A percentile compares a stretch with the other conserved stretches of the same genome.
phyloP scores from a whole-genome alignment of 805 yeast species.

The Cyberlindnera euphorbiiphila region DNA sequence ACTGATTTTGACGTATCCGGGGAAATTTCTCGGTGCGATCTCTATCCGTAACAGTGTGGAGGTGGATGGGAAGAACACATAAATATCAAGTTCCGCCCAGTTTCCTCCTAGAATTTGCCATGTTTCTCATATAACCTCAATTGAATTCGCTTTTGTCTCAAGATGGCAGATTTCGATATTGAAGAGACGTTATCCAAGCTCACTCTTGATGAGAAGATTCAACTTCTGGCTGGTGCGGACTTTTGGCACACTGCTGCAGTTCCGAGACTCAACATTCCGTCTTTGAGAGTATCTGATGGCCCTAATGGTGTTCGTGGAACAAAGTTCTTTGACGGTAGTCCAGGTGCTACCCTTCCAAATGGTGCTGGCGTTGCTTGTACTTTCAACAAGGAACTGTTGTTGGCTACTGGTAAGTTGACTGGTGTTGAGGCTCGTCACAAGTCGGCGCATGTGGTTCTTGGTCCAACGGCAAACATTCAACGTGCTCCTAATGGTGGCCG shows the following conservation, averaged over 20 bases:
- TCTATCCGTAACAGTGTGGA: too few relatives aligned
- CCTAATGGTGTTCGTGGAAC: conserved; percentile 66
- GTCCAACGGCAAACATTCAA: conserved; percentile 50
- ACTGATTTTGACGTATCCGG: too few relatives aligned
- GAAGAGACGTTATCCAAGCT: conserved; percentile 26
- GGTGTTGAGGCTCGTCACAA: conserved; percentile 52
- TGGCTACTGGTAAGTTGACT: conserved; percentile 49
- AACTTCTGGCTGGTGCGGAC: conserved; percentile 40
- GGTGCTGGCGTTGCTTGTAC: conserved; percentile 60
- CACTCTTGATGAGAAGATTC: conserved; percentile 27
- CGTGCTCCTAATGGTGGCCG: conserved; percentile 60
- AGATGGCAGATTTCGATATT: too few relatives aligned
- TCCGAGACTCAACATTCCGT: conserved; percentile 39
- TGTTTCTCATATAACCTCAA: too few relatives aligned
- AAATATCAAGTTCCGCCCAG: too few relatives aligned
- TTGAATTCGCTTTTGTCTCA: too few relatives aligned
- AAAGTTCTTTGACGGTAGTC: conserved; percentile 45
- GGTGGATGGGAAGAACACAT: too few relatives aligned
- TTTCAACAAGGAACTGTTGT: conserved; percentile 46
- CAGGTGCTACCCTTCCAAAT: conserved; percentile 53
- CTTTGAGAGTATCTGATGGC: conserved; percentile 51
- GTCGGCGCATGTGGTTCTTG: conserved; percentile 47
- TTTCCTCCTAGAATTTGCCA: too few relatives aligned
- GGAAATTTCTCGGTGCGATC: too few relatives aligned
- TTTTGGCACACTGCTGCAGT: conserved; percentile 48